Conservation (phyloP, 192 early-diverging fungal genomes). For the Bifiguratus adelaidae region DNA sequence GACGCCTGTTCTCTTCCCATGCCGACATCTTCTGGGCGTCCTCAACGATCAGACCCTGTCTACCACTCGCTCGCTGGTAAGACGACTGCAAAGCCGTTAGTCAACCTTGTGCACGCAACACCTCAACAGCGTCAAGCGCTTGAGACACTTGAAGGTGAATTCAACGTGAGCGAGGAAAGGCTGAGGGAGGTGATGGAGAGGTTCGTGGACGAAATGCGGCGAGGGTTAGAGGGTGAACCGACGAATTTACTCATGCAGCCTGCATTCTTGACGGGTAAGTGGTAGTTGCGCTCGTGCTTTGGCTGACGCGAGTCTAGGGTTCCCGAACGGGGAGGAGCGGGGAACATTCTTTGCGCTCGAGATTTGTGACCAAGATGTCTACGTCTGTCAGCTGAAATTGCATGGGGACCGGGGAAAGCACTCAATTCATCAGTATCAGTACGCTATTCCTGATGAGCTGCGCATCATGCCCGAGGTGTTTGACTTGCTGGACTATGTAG, state of each 20-base stretch:
- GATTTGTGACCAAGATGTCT: constrained; percentile 88
- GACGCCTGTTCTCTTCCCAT: too few species aligned
- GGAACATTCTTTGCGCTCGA: constrained; percentile 87
- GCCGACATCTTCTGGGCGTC: too few species aligned
- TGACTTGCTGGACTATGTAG: constrained; percentile 72
- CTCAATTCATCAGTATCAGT: constrained; percentile 71
- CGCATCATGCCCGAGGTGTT: constrained; percentile 40
- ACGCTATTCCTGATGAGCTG: constrained; percentile 52
- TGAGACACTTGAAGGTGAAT: too few species aligned
- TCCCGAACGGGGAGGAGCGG: constrained; percentile 79
- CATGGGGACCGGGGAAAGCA: constrained; percentile 59
- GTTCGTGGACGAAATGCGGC: constrained; percentile 11
- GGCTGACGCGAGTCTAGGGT: constrained; percentile 5
- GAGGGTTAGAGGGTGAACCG: constrained; percentile 14
- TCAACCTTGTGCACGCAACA: too few species aligned
- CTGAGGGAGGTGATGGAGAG: constrained; percentile 6
- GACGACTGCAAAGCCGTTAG: too few species aligned
- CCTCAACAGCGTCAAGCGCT: too few species aligned
- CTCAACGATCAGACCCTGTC: too few species aligned
- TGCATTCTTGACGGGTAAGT: constrained; percentile 59
- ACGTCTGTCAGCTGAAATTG: constrained; percentile 75
- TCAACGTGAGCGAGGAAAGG: constrained; percentile 4
- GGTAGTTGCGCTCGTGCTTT: not conserved
- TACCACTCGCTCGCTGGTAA: too few species aligned
- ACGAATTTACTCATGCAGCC: constrained; percentile 65